Percentiles rank a stretch among this genome's conserved stretches.
Evolutionary conservation across 1,284 basidiomycete species (phyloP).

Genomic region (Pholiota adiposa): DNA sequence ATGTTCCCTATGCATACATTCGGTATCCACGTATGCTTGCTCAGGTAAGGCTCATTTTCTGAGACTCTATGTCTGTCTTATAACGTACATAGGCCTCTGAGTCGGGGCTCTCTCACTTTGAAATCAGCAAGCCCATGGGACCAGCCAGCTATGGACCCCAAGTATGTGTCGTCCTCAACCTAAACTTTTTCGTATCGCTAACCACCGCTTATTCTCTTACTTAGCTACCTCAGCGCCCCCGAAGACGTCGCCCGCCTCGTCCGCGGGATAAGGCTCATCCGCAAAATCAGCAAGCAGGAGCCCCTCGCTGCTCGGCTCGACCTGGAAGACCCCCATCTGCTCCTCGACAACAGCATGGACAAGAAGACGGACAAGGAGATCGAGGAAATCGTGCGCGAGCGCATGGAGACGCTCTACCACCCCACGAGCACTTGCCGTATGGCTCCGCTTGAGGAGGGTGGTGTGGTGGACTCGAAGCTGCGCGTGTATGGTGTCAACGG

Average conservation of each 20-base stretch:
- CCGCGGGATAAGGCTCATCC: constrained; percentile 55
- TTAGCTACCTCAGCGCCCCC: constrained; percentile 58
- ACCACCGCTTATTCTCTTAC: background rate
- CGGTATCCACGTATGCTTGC: constrained; percentile 41
- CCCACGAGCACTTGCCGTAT: constrained; percentile 32
- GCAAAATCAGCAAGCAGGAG: constrained; percentile 52
- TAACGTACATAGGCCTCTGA: constrained; percentile 37
- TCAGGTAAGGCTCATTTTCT: constrained; percentile 31
- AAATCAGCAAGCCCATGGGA: constrained; percentile 46
- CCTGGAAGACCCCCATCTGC: constrained; percentile 36
- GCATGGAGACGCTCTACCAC: constrained; percentile 32
- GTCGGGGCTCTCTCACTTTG: constrained; percentile 41
- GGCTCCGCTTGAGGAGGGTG: constrained; percentile 31
- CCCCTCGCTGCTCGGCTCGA: constrained; percentile 57
- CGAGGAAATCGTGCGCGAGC: constrained; percentile 31
- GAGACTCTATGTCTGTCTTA: background rate
- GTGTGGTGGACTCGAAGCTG: constrained; percentile 39
- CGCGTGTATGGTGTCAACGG: constrained; percentile 40
- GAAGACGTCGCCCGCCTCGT: constrained; percentile 61
- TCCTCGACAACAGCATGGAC: constrained; percentile 50
- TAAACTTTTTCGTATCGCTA: background rate
- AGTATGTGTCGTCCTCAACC: constrained; percentile 28
- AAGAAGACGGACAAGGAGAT: constrained; percentile 47
- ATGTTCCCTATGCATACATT: constrained; percentile 43
- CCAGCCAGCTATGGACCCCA: constrained; percentile 45